Base-by-base conservation (phyloP, 2,329 filamentous ascomycete genomes). In the Colletotrichum camelliae region DNA sequence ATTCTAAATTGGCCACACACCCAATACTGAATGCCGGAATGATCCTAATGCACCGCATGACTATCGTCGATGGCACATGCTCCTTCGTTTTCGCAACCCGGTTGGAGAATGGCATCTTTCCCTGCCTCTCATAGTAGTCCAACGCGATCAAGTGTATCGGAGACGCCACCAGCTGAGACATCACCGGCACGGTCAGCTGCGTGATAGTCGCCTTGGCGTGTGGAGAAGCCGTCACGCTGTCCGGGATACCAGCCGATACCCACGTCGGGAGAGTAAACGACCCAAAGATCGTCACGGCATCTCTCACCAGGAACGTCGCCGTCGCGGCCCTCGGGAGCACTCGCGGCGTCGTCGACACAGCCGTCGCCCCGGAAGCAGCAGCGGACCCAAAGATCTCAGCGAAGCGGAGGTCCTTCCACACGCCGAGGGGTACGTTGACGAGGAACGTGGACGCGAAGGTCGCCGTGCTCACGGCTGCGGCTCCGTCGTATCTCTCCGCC, bases 21-120 rank as follows among this genome's bases (percentile, higher is more conserved):
- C 82, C 81, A 48, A 83, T 70, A 1, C 82, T 82, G 78, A 83
- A 83, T 1, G 82, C 82, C 1, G 81, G 82, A 29, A 83, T 79
- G 8, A 83, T 80, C 27, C 82, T 79, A 15, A 81, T 27, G 35
- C 79, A 82, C 4, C 82, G 78, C 37, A 82, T 72, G 5, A 81
- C 67, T 3, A 82, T 81, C 3, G 81, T 81, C 3, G 81, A 82
- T 0, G 79, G 70, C 0, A 82, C 18, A 52, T 82, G 79, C 16
- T 78, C 72, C 7, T 78, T 69, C 21, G 81, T 79, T 21, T 79
- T 78, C 5, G 76, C 69, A 2, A 80, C 60, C 3, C 81, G 75
- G n/a, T 80, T 75, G 1, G 76, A 62, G 24, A 78, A 71, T 0
- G 78, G 10, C 79, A 76, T 7, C 77, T 77, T 29, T 77, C 79